Conservation (phyloP, 345 rosid genomes). For the Psidium friedrichsthalianum region DNA sequence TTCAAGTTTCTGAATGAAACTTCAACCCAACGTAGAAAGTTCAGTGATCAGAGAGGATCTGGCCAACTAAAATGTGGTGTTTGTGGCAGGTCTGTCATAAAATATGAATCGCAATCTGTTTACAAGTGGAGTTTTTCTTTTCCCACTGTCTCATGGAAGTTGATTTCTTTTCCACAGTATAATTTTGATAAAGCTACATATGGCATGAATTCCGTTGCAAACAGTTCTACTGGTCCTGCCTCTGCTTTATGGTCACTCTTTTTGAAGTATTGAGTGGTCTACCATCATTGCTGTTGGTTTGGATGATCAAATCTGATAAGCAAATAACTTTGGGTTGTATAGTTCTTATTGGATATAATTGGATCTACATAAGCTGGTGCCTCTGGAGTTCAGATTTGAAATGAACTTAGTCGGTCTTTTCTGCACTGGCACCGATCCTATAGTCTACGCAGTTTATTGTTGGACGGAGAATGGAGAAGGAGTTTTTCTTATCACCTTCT, state of each 20-base stretch:
- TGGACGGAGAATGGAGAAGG: neutral
- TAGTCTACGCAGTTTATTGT: neutral
- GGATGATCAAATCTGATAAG: neutral
- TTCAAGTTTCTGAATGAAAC: conserved; percentile 36
- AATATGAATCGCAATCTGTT: neutral
- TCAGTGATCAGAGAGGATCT: conserved; percentile 14
- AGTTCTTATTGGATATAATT: neutral
- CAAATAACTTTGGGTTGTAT: neutral
- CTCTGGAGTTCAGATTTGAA: neutral
- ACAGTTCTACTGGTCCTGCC: neutral
- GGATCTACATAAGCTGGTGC: neutral
- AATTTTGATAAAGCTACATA: neutral
- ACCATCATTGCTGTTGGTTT: neutral
- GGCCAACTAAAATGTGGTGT: conserved; percentile 26
- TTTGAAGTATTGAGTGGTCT: neutral
- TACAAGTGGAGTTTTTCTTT: neutral
- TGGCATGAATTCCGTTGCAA: neutral
- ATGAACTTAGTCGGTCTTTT: neutral
- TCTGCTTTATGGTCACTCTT: neutral
- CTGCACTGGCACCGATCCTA: neutral
- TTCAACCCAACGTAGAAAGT: conserved; percentile 21
- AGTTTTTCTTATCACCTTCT: neutral
- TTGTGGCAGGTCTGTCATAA: conserved; percentile 36
- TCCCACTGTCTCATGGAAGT: neutral
- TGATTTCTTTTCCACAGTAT: neutral